Conservation (phyloP, 2,329 filamentous ascomycete species). For the Colletotrichum sp. region DNA sequence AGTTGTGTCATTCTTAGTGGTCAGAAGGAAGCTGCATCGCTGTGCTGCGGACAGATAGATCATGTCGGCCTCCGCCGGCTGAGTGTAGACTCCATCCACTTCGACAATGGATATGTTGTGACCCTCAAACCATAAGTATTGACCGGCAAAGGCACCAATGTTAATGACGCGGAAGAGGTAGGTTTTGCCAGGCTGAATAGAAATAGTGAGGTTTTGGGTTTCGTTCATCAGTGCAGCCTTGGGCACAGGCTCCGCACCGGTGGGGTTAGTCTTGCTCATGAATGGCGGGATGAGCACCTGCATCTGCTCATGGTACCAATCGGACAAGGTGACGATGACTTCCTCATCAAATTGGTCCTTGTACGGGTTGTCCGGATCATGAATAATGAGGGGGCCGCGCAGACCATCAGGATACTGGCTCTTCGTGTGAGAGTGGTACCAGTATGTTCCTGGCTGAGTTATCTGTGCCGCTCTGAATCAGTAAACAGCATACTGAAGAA, state of each 20-base stretch:
- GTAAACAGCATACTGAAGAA: not conserved
- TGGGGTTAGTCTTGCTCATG: slow-evolving; percentile 59
- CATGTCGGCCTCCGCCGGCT: slow-evolving; percentile 63
- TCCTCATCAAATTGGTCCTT: slow-evolving; percentile 65
- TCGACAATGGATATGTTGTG: slow-evolving; percentile 74
- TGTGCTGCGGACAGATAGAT: slow-evolving; percentile 74
- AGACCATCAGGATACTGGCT: slow-evolving; percentile 76
- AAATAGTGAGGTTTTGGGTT: slow-evolving; percentile 62
- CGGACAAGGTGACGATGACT: slow-evolving; percentile 67
- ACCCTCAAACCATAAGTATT: slow-evolving; percentile 72
- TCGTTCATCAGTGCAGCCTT: slow-evolving; percentile 76
- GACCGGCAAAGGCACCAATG: slow-evolving; percentile 72
- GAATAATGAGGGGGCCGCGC: slow-evolving; percentile 67
- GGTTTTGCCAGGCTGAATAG: slow-evolving; percentile 70
- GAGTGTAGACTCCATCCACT: slow-evolving; percentile 74
- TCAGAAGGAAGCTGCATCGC: slow-evolving; percentile 67
- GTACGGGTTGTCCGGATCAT: slow-evolving; percentile 67
- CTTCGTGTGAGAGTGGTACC: slow-evolving; percentile 76
- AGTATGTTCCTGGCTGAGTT: slow-evolving; percentile 73
- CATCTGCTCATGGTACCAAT: slow-evolving; percentile 73
- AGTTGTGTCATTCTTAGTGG: slow-evolving; percentile 64
- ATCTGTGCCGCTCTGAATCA: slow-evolving; percentile 49
- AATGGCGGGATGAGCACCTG: slow-evolving; percentile 49
- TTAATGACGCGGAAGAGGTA: slow-evolving; percentile 78
- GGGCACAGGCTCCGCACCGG: slow-evolving; percentile 69